These are phyloP conservation scores for Chlamydomonas reinhardtii DNA, from an alignment of 163 green algal species.

Conservation along the genomic window DNA sequence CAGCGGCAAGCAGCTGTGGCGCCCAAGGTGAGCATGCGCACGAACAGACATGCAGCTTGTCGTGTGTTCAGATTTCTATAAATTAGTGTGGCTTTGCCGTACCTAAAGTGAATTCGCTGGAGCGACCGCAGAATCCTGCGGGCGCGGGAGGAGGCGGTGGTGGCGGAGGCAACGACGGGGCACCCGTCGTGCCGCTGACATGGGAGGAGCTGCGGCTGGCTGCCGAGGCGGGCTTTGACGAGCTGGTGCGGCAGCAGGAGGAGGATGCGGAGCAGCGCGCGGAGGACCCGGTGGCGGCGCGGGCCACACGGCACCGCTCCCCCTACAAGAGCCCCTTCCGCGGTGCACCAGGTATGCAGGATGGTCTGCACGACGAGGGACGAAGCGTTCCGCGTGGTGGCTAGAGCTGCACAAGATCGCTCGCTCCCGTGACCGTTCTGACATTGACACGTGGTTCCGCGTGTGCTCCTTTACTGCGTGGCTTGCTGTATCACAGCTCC, in stretches of 20 bases:
- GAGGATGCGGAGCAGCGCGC: slow-evolving; percentile 24
- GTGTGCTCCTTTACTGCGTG: background rate
- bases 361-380: too few relatives aligned
- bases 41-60: too few relatives aligned
- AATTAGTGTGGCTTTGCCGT: too few relatives aligned
- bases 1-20: slow-evolving; percentile 54
- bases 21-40: background rate
- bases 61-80: too few relatives aligned
- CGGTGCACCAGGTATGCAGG: slow-evolving; percentile 22
- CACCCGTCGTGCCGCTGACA: slow-evolving; percentile 53
- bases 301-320: slow-evolving; percentile 23
- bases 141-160: background rate
- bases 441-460: too few relatives aligned
- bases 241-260: slow-evolving; percentile 67
- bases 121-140: background rate
- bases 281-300: background rate
- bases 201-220: slow-evolving; percentile 73
- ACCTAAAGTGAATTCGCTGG: background rate
- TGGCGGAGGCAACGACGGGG: background rate
- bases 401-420: background rate
- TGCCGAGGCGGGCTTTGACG: slow-evolving; percentile 72
- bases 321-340: slow-evolving; percentile 37
- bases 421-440: too few relatives aligned
- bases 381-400: background rate
- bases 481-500: slow-evolving; percentile 4